Evolutionary conservation across 495 filamentous ascomycete species (phyloP).

Genomic region (Jackrogersella multiformis): DNA sequence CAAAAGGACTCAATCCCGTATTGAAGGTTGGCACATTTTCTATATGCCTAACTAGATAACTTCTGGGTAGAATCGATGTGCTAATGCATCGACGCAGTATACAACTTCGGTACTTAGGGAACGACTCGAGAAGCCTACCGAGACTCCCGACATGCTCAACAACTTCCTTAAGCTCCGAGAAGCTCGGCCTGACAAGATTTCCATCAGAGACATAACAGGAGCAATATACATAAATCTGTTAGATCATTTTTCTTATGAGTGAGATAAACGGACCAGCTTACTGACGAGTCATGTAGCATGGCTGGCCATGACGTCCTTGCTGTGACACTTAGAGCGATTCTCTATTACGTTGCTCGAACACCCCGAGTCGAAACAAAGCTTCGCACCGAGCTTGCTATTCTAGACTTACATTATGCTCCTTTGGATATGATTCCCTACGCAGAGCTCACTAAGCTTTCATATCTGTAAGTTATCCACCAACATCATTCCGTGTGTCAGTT

Average conservation of each 20-base stretch:
- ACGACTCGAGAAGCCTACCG: neutral
- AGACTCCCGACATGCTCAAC: constrained; percentile 12
- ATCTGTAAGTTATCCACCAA: neutral
- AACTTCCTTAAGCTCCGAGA: constrained; percentile 10
- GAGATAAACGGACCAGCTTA: neutral
- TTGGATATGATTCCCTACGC: neutral
- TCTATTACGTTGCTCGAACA: constrained; percentile 61
- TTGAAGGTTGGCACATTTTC: neutral
- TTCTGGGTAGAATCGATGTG: neutral
- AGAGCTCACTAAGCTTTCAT: neutral
- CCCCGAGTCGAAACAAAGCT: constrained; percentile 51
- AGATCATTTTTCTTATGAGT: neutral
- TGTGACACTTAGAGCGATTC: constrained; percentile 59
- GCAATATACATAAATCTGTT: constrained; percentile 24
- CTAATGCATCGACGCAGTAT: neutral
- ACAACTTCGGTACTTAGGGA: neutral
- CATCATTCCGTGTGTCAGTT: neutral
- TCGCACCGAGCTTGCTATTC: constrained; percentile 52
- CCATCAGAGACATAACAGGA: constrained; percentile 13
- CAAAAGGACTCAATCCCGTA: neutral
- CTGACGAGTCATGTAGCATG: neutral
- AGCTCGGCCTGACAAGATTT: constrained; percentile 8
- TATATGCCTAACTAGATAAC: neutral
- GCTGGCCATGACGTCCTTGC: constrained; percentile 65
- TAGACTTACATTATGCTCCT: neutral